phyloP scores from a whole-genome alignment of 306 rosid genomes.

The Casuarina equisetifolia region DNA sequence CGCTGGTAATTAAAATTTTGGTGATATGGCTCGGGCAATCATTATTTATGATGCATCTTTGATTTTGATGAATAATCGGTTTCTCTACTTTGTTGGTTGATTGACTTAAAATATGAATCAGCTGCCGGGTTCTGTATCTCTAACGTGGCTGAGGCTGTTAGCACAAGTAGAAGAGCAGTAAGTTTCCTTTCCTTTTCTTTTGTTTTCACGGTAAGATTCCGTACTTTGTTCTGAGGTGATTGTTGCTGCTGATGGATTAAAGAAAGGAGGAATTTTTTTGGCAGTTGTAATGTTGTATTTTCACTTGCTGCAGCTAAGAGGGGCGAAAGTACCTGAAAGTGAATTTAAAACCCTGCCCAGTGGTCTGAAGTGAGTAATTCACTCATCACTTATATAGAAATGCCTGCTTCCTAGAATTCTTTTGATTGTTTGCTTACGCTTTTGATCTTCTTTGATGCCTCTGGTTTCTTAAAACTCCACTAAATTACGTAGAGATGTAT shows the following conservation, averaged over 20 bases:
- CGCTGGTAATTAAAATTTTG: not conserved
- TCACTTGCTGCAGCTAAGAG: slow-evolving; percentile 53
- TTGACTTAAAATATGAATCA: slow-evolving; percentile 17
- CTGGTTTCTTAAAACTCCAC: not conserved
- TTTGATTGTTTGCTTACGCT: slow-evolving; percentile 14
- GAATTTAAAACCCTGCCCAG: slow-evolving; percentile 81
- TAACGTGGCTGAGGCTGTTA: slow-evolving; percentile 55
- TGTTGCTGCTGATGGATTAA: not conserved
- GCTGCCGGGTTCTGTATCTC: slow-evolving; percentile 44
- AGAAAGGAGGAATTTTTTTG: not conserved
- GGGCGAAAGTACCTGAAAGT: slow-evolving; percentile 82
- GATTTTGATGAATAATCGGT: not conserved
- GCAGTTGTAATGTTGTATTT: not conserved
- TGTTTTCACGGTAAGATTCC: not conserved
- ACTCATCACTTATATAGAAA: slow-evolving; percentile 9
- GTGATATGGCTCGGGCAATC: not conserved
- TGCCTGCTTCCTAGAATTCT: slow-evolving; percentile 7
- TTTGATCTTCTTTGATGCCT: not conserved
- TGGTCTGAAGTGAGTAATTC: slow-evolving; percentile 81
- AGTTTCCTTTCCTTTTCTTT: slow-evolving; percentile 18
- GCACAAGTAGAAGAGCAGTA: slow-evolving; percentile 69
- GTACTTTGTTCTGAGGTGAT: not conserved
- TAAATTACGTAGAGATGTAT: slow-evolving; percentile 1
- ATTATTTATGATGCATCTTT: not conserved
- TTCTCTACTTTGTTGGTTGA: not conserved